Base-by-base conservation (phyloP, 441 rosid genomes). In the Flueggea neowawraea region DNA sequence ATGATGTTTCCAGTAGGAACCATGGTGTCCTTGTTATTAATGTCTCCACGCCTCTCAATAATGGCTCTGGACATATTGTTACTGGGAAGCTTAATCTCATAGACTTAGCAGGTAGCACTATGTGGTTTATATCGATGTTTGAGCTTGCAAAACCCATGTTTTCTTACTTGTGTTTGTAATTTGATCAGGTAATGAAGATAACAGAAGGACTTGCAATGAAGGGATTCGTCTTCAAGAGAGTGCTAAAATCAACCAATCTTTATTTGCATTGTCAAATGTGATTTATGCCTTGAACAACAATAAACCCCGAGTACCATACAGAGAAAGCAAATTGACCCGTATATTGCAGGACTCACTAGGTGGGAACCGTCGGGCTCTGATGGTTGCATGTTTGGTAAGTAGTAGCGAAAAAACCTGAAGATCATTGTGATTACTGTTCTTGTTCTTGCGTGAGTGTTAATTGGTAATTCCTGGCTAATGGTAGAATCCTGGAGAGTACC, bases 401-500 rank as follows among this genome's bases (percentile, higher is more conserved):
- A 64, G 6, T 44, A 33, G 6, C n/a, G 2, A 36, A 36, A 36
- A 11, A 2, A 44, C 55, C 16, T 14, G 22, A 0, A 12, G 6
- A 9, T 55, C 16, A 55, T 49, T 12, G 45, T 39, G 52, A 28
- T 12, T 17, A 6, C 12, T 16, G 2, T 22, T 8, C 54, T 32
- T 49, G 22, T 4, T 28, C 13, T n/a, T 47, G 50, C 4, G 5
- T 6, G 6, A 16, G 33, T 13, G 12, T 36, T 58, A 52, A 56
- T 12, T 14, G 12, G 36, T 51, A n/a, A 16, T 59, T 5, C 32
- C 31, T 31, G 61, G 22, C 52, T 41, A 12, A 31, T 52, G 36
- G n/a, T 39, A 91, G 99, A 94, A 91, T 72, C 97, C 96, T 5
- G 97, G 97, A 66, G 96, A 89, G 70, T 87, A 89, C 72, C 96